Conservation (phyloP, 306 rosid genomes). For the Quercus dentata region DNA sequence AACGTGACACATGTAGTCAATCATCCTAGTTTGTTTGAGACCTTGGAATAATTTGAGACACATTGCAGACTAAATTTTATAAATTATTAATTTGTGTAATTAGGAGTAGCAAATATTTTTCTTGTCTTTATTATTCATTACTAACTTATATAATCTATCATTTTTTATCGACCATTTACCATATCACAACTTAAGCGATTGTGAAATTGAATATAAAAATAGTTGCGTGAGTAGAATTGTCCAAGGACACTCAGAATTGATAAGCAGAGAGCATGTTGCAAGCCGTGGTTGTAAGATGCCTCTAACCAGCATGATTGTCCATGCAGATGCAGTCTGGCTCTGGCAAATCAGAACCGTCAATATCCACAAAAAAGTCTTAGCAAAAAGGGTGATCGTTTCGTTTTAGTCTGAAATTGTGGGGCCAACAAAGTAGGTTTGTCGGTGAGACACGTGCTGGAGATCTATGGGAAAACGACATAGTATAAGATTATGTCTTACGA, state of each 20-base stretch:
- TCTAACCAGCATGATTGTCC: not conserved
- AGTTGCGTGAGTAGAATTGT: too few species aligned
- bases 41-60: too few species aligned
- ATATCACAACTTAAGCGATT: too few species aligned
- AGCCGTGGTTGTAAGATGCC: not conserved
- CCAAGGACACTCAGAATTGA: too few species aligned
- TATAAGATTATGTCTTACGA: constrained; percentile 40
- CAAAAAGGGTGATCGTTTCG: not conserved
- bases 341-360: constrained; percentile 6
- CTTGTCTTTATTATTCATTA: too few species aligned
- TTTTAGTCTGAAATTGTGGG: constrained; percentile 7
- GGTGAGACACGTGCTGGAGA: constrained; percentile 59
- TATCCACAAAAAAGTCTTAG: not conserved
- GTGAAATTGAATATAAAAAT: too few species aligned
- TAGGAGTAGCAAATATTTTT: too few species aligned
- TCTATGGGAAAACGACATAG: constrained; percentile 41
- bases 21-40: not conserved
- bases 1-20: constrained; percentile 9
- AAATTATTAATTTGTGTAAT: too few species aligned
- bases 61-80: too few species aligned
- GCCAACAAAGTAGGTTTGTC: constrained; percentile 33
- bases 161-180: too few species aligned
- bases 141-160: too few species aligned
- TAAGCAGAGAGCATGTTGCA: not conserved
- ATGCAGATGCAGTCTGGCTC: not conserved